Evolutionary conservation across 495 filamentous ascomycete species (phyloP).

Genomic region (Hypoxylon lienhwacheense): DNA sequence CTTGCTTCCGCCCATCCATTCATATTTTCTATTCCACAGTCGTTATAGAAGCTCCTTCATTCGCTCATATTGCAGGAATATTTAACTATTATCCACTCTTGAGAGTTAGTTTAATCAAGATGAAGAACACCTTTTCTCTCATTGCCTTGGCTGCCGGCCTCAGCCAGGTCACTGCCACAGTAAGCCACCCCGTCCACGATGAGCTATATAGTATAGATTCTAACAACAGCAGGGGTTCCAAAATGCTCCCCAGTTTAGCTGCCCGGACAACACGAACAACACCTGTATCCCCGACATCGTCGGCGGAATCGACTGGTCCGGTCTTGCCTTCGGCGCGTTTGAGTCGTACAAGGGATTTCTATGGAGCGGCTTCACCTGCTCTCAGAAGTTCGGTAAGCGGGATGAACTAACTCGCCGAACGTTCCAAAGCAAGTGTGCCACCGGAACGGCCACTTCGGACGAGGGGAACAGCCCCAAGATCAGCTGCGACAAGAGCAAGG

Average conservation of each 20-base stretch:
- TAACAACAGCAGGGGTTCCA: slow-evolving; percentile 54
- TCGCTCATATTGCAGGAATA: slow-evolving; percentile 38
- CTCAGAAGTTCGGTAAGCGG: slow-evolving; percentile 56
- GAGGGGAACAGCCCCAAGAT: slow-evolving; percentile 58
- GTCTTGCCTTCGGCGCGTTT: slow-evolving; percentile 65
- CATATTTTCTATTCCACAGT: slow-evolving; percentile 33
- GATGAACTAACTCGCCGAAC: slow-evolving; percentile 51
- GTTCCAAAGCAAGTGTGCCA: slow-evolving; percentile 65
- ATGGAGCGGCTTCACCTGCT: slow-evolving; percentile 72
- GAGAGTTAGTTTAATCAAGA: slow-evolving; percentile 38
- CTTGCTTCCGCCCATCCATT: slow-evolving; percentile 49
- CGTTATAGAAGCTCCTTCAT: slow-evolving; percentile 33
- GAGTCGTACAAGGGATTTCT: slow-evolving; percentile 66
- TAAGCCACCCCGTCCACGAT: not conserved
- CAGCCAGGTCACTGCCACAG: slow-evolving; percentile 61
- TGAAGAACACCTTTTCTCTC: slow-evolving; percentile 54
- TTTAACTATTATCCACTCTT: slow-evolving; percentile 15
- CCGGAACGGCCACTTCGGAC: slow-evolving; percentile 55
- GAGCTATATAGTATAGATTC: slow-evolving; percentile 36
- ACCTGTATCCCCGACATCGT: slow-evolving; percentile 68
- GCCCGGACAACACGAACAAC: slow-evolving; percentile 75
- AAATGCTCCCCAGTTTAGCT: slow-evolving; percentile 61
- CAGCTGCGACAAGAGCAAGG: slow-evolving; percentile 52
- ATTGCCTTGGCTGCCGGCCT: slow-evolving; percentile 59
- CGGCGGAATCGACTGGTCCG: slow-evolving; percentile 70